phyloP scores from a whole-genome alignment of 1,284 basidiomycete species.

The Microbotryum silenes-acaulis region DNA sequence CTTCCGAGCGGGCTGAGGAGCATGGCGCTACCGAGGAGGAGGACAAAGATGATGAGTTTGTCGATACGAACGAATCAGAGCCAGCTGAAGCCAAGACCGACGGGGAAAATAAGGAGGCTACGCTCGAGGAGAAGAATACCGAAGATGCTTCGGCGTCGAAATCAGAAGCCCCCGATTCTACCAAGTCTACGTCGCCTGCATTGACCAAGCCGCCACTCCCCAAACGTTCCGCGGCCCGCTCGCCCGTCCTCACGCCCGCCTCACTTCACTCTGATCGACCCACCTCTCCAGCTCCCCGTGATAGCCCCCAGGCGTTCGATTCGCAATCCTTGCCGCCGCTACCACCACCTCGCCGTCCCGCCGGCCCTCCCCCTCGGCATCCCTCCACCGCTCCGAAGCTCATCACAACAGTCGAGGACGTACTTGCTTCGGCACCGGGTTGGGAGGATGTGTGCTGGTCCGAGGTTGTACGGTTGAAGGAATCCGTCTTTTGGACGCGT shows the following conservation, averaged over 20 bases:
- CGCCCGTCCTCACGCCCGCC: slow-evolving; percentile 9
- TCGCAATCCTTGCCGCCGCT: too few species aligned
- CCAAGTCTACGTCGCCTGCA: neutral
- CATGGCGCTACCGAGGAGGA: neutral
- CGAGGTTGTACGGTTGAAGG: slow-evolving; percentile 67
- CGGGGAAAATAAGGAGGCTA: neutral
- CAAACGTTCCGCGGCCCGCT: slow-evolving; percentile 1
- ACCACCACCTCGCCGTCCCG: slow-evolving; percentile 1
- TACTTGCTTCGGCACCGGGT: slow-evolving; percentile 2
- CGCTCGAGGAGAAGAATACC: neutral
- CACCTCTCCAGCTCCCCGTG: neutral
- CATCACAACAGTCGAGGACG: too few species aligned
- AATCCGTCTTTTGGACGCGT: slow-evolving; percentile 83
- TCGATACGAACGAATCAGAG: slow-evolving; percentile 13
- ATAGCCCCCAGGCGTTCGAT: neutral
- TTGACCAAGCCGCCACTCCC: slow-evolving; percentile 3
- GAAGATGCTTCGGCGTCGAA: neutral
- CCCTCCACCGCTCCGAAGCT: neutral
- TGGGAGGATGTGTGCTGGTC: slow-evolving; percentile 91
- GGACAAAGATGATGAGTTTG: slow-evolving; percentile 3
- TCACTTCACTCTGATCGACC: neutral
- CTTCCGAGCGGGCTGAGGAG: neutral
- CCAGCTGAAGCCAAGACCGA: neutral
- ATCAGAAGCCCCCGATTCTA: neutral
- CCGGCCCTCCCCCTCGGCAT: neutral